Percentiles rank a stretch among this genome's conserved stretches.
Evolutionary conservation across 352 stramenopile genomes (phyloP).

Genomic region (Globisporangium abappressorium): DNA sequence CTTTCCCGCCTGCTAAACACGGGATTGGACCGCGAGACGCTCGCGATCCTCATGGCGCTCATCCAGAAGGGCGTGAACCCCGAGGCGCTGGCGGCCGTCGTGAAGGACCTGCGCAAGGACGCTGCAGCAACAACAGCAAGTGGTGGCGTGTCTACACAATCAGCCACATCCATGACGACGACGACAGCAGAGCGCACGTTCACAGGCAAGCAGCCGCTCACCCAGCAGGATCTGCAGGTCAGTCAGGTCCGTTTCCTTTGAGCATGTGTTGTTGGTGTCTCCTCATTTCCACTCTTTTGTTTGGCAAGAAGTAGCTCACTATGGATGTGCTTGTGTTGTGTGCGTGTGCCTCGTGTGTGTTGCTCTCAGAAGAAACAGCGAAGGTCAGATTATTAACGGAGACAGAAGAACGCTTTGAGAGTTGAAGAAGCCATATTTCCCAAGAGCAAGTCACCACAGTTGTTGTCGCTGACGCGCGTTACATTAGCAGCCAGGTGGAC

Average conservation of each 20-base stretch:
- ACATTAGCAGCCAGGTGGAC: neutral
- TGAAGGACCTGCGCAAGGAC: conserved; percentile 88
- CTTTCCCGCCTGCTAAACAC: conserved; percentile 90
- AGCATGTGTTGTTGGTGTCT: conserved; percentile 3
- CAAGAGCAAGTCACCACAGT: neutral
- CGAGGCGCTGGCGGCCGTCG: conserved; percentile 82
- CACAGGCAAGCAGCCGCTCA: conserved; percentile 52
- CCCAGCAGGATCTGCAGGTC: conserved; percentile 54
- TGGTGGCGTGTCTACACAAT: neutral
- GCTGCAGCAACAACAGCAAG: conserved; percentile 39
- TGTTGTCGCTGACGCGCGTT: neutral
- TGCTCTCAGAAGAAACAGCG: conserved; percentile 52
- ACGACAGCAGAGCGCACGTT: conserved; percentile 22
- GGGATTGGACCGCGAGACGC: conserved; percentile 85
- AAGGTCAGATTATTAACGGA: conserved; percentile 42
- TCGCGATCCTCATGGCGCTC: conserved; percentile 85
- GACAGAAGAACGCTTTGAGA: neutral
- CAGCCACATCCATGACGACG: conserved; percentile 11
- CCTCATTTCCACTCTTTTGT: neutral
- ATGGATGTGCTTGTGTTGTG: conserved; percentile 14
- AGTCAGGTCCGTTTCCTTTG: conserved; percentile 54
- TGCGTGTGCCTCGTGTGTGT: conserved; percentile 7
- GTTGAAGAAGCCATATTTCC: neutral
- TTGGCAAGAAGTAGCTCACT: conserved; percentile 9
- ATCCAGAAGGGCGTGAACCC: conserved; percentile 90